Conservation (phyloP, 371 early-diverging fungal genomes). For the Neoconidiobolus thromboides region DNA sequence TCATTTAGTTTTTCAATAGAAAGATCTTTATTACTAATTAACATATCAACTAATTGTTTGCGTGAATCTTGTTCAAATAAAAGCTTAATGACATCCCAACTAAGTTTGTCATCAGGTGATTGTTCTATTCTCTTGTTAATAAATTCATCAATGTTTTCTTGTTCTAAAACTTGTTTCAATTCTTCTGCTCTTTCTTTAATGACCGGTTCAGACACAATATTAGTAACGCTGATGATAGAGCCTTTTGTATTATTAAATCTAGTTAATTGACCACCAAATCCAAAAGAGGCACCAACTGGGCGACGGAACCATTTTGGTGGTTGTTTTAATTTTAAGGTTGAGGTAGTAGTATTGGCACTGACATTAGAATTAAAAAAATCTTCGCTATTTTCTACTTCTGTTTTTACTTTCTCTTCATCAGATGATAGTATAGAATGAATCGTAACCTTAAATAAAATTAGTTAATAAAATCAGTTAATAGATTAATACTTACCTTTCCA, state of each 20-base stretch:
- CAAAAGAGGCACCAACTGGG: slow-evolving; percentile 76
- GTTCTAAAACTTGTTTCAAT: slow-evolving; percentile 32
- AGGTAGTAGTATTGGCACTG: slow-evolving; percentile 12
- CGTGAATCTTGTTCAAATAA: slow-evolving; percentile 62
- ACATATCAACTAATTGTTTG: slow-evolving; percentile 59
- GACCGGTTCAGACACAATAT: slow-evolving; percentile 39
- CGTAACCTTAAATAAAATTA: slow-evolving; percentile 22
- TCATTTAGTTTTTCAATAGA: neutral
- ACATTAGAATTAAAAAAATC: slow-evolving; percentile 51
- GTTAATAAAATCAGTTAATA: neutral
- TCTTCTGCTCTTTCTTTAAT: slow-evolving; percentile 39
- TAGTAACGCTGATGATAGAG: slow-evolving; percentile 19
- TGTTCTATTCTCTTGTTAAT: slow-evolving; percentile 22
- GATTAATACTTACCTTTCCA: slow-evolving; percentile 33
- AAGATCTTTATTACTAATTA: slow-evolving; percentile 15
- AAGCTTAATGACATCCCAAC: slow-evolving; percentile 70
- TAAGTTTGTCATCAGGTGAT: slow-evolving; percentile 32
- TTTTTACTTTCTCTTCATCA: slow-evolving; percentile 14
- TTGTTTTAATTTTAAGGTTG: slow-evolving; percentile 45
- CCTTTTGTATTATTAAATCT: slow-evolving; percentile 27
- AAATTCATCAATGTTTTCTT: slow-evolving; percentile 27
- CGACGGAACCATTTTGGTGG: slow-evolving; percentile 93
- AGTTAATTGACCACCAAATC: slow-evolving; percentile 77
- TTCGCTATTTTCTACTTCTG: slow-evolving; percentile 16
- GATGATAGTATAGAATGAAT: slow-evolving; percentile 63